Conservation (phyloP, 495 filamentous ascomycete species). For the Cercophora newfieldiana region DNA sequence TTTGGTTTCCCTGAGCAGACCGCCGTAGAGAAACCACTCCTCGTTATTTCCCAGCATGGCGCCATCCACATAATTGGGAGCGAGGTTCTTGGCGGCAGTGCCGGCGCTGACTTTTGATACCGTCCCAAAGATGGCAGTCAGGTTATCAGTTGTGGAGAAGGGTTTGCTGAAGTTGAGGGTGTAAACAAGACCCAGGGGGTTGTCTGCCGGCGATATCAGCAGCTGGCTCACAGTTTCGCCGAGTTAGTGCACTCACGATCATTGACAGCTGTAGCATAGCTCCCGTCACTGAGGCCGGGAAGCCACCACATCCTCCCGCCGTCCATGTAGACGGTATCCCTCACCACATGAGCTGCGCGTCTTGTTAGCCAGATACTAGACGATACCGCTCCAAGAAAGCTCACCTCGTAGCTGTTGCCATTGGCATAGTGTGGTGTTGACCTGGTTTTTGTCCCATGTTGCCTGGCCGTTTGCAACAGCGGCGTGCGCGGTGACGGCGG, state of each 20-base stretch:
- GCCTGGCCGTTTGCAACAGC: slow-evolving; percentile 33
- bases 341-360: slow-evolving; percentile 57
- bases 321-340: slow-evolving; percentile 68
- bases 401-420: slow-evolving; percentile 58
- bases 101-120: slow-evolving; percentile 45
- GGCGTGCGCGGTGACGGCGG: slow-evolving; percentile 25
- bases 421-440: slow-evolving; percentile 57
- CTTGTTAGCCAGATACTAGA: slow-evolving; percentile 20
- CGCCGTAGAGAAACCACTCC: slow-evolving; percentile 58
- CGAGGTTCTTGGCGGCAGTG: slow-evolving; percentile 53
- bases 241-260: slow-evolving; percentile 38
- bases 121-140: slow-evolving; percentile 50
- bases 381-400: not conserved
- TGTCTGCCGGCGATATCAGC: slow-evolving; percentile 34
- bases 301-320: slow-evolving; percentile 59
- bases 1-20: slow-evolving; percentile 31
- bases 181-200: slow-evolving; percentile 50
- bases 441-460: slow-evolving; percentile 42
- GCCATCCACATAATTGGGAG: slow-evolving; percentile 61
- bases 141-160: slow-evolving; percentile 56
- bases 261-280: not conserved
- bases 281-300: slow-evolving; percentile 44
- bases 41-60: slow-evolving; percentile 66
- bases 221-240: not conserved
- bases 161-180: slow-evolving; percentile 59